A percentile compares a stretch with the other conserved stretches of the same genome.
These are phyloP conservation scores for Amanita jacksonii DNA, from an alignment of 768 basidiomycete species.

Conservation along the genomic window DNA sequence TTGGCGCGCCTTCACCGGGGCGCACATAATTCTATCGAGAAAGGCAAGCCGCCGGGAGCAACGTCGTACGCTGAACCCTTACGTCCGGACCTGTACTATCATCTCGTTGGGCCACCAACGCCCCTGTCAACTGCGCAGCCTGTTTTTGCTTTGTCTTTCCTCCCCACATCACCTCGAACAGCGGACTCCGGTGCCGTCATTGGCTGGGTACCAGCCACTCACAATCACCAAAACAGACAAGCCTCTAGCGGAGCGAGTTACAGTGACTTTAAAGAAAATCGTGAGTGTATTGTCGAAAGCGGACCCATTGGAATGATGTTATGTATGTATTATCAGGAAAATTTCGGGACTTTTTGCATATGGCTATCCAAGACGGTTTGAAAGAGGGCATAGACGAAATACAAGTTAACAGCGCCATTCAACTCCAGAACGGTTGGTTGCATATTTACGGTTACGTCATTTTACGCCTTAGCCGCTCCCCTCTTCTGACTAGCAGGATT, in stretches of 20 bases:
- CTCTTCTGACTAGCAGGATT: neutral
- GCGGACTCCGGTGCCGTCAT: conserved; percentile 42
- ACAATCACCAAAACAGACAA: conserved; percentile 12
- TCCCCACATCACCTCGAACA: conserved; percentile 32
- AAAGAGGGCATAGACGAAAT: conserved; percentile 53
- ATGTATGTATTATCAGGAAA: conserved; percentile 28
- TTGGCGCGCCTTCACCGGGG: neutral
- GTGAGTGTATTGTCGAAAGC: conserved; percentile 30
- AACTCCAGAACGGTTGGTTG: conserved; percentile 76
- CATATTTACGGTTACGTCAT: conserved; percentile 50
- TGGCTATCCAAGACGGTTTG: conserved; percentile 45
- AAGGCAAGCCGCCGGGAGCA: neutral
- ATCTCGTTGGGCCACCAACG: conserved; percentile 45
- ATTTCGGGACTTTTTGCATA: conserved; percentile 54
- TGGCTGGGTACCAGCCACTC: conserved; percentile 59
- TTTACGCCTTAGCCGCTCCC: neutral
- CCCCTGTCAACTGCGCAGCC: conserved; percentile 34
- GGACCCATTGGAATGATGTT: neutral
- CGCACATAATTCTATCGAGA: neutral
- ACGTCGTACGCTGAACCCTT: conserved; percentile 38
- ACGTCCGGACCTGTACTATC: conserved; percentile 63
- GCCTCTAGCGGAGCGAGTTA: conserved; percentile 38
- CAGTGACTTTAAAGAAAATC: conserved; percentile 64
- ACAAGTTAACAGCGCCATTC: conserved; percentile 53
- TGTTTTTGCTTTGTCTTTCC: conserved; percentile 60